Percentiles rank a stretch among this genome's conserved stretches.
These are phyloP conservation scores for Epichloe typhina DNA, from an alignment of 2,329 filamentous ascomycete species.

Conservation along the genomic window DNA sequence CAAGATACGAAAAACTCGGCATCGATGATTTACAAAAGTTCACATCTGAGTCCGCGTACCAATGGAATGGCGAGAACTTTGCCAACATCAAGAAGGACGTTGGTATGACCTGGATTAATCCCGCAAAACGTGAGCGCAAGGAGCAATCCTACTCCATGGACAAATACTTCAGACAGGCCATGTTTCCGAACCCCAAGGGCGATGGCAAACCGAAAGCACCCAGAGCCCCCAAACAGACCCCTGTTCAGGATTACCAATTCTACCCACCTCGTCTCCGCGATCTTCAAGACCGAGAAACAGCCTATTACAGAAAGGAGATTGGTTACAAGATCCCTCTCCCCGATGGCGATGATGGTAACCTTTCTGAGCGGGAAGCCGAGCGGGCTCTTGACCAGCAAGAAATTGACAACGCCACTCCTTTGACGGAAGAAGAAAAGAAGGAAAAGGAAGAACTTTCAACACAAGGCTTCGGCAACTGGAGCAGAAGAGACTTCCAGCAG, in stretches of 20 bases:
- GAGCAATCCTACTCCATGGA: slow-evolving; percentile 98
- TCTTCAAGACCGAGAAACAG: slow-evolving; percentile 91
- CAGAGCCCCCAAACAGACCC: slow-evolving; percentile 84
- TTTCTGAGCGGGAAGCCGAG: slow-evolving; percentile 77
- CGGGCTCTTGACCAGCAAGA: slow-evolving; percentile 78
- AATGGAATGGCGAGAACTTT: slow-evolving; percentile 98
- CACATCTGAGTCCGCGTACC: slow-evolving; percentile 91
- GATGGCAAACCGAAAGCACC: slow-evolving; percentile 91
- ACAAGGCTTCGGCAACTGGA: slow-evolving; percentile 89
- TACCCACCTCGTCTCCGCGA: slow-evolving; percentile 76
- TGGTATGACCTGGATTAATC: slow-evolving; percentile 93
- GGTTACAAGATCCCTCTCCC: slow-evolving; percentile 84
- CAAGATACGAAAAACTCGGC: slow-evolving; percentile 91
- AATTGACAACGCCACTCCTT: slow-evolving; percentile 78
- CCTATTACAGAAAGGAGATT: slow-evolving; percentile 91
- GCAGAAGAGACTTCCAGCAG: slow-evolving; percentile 93
- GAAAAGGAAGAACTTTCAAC: slow-evolving; percentile 73
- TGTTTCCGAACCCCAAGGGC: slow-evolving; percentile 67
- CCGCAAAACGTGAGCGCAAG: slow-evolving; percentile 94
- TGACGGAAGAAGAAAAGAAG: slow-evolving; percentile 80
- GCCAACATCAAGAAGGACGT: slow-evolving; percentile 85
- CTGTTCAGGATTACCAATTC: slow-evolving; percentile 94
- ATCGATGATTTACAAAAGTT: slow-evolving; percentile 97
- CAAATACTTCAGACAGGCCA: slow-evolving; percentile 89
- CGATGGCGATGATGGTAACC: slow-evolving; percentile 76